A percentile compares a stretch with the other conserved stretches of the same genome.
Evolutionary conservation across 345 rosid species (phyloP).

Genomic region (Linum usitatissimum): DNA sequence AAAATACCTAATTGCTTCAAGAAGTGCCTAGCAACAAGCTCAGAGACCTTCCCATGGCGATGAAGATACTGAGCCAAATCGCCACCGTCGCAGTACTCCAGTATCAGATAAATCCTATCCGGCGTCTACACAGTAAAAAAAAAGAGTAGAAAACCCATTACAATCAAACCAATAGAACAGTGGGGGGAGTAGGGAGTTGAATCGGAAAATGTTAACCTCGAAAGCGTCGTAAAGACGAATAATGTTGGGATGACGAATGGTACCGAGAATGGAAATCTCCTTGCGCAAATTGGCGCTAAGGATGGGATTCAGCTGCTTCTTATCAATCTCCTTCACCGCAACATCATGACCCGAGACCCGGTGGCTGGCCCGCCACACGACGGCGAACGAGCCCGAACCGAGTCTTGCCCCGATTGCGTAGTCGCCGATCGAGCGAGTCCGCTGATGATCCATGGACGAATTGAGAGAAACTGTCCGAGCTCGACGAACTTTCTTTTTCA

Average conservation of each 20-base stretch:
- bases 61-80: slow-evolving; percentile 62
- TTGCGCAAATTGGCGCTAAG: slow-evolving; percentile 54
- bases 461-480: too few species aligned
- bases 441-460: slow-evolving; percentile 27
- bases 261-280: slow-evolving; percentile 68
- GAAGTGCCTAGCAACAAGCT: slow-evolving; percentile 62
- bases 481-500: background rate
- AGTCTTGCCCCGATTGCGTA: slow-evolving; percentile 54
- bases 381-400: slow-evolving; percentile 77
- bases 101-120: slow-evolving; percentile 52
- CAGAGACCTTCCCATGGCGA: slow-evolving; percentile 53
- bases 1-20: slow-evolving; percentile 68
- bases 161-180: slow-evolving; percentile 5
- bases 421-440: slow-evolving; percentile 44
- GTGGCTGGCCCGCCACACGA: slow-evolving; percentile 57
- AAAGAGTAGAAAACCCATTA: background rate
- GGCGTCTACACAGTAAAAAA: slow-evolving; percentile 31
- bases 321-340: slow-evolving; percentile 72
- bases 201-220: slow-evolving; percentile 4
- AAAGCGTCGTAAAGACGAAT: slow-evolving; percentile 18
- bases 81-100: slow-evolving; percentile 86
- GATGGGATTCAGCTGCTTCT: slow-evolving; percentile 48
- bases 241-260: slow-evolving; percentile 53
- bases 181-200: background rate
- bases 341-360: slow-evolving; percentile 42